These are phyloP conservation scores for Aureobasidium mangrovei DNA, from an alignment of 2,329 filamentous ascomycete species.

Conservation along the genomic window DNA sequence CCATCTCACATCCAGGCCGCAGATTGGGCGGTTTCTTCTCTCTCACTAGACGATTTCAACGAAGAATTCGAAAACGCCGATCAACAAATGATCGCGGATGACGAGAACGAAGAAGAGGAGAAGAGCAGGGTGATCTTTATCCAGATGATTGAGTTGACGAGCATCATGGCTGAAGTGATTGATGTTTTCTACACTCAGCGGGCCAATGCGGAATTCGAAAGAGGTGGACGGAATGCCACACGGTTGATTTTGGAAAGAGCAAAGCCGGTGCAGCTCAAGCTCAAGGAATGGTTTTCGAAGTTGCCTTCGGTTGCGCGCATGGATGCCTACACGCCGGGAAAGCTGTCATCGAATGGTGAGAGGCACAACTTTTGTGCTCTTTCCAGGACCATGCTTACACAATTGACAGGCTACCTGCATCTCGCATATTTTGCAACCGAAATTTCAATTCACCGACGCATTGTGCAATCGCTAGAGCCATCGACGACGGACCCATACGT, in stretches of 20 bases:
- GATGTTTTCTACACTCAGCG: constrained; percentile 75
- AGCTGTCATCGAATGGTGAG: constrained; percentile 37
- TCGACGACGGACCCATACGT: constrained; percentile 62
- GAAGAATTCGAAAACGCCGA: constrained; percentile 53
- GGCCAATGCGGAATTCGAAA: constrained; percentile 60
- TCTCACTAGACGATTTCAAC: constrained; percentile 61
- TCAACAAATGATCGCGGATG: constrained; percentile 23
- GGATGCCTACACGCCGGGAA: constrained; percentile 42
- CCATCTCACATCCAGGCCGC: constrained; percentile 64
- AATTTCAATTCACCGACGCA: constrained; percentile 84
- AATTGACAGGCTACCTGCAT: constrained; percentile 57
- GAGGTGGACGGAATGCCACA: constrained; percentile 60
- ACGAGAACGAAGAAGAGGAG: constrained; percentile 43
- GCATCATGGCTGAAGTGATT: constrained; percentile 69
- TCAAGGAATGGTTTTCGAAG: constrained; percentile 72
- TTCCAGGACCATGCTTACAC: background rate
- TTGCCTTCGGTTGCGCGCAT: constrained; percentile 58
- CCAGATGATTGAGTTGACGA: constrained; percentile 66
- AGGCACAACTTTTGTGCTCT: background rate
- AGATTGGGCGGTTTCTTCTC: constrained; percentile 67
- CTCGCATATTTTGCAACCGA: constrained; percentile 90
- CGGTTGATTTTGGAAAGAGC: constrained; percentile 65
- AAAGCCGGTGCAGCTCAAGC: constrained; percentile 72
- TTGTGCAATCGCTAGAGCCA: constrained; percentile 66
- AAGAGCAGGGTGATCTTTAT: constrained; percentile 62